Percentiles rank a stretch among this genome's conserved stretches.
phyloP scores from a whole-genome alignment of 192 early-diverging fungal genomes.

The Podila verticillata region DNA sequence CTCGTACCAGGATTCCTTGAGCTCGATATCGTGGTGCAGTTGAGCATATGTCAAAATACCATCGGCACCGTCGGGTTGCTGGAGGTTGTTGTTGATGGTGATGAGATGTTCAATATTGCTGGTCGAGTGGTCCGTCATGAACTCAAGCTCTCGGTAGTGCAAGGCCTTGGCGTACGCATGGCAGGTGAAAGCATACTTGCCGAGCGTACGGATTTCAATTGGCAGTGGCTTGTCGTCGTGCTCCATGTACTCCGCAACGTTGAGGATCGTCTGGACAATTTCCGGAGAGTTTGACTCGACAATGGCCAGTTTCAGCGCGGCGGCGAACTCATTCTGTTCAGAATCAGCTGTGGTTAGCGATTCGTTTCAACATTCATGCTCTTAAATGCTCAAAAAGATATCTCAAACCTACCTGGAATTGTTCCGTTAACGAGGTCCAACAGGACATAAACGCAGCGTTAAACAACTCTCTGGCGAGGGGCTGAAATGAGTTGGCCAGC shows the following conservation, averaged over 20 bases:
- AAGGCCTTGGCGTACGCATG: constrained; percentile 97
- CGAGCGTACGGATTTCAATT: constrained; percentile 91
- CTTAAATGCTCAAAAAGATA: neutral
- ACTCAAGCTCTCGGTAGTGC: constrained; percentile 97
- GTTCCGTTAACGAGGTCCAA: constrained; percentile 90
- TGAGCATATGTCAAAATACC: constrained; percentile 94
- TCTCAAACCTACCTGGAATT: constrained; percentile 67
- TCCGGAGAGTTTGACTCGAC: constrained; percentile 85
- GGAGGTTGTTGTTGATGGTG: constrained; percentile 92
- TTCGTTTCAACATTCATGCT: neutral
- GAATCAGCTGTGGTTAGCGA: neutral
- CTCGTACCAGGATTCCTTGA: constrained; percentile 93
- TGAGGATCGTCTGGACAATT: constrained; percentile 88
- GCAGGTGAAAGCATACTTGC: constrained; percentile 87
- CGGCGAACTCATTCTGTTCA: constrained; percentile 79
- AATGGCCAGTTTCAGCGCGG: constrained; percentile 81
- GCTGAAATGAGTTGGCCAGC: constrained; percentile 83
- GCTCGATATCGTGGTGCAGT: constrained; percentile 78
- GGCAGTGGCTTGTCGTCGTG: constrained; percentile 95
- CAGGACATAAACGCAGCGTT: constrained; percentile 98
- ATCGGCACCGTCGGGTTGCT: constrained; percentile 95
- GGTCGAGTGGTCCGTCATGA: constrained; percentile 81
- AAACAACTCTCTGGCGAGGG: constrained; percentile 89
- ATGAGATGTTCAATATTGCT: constrained; percentile 91
- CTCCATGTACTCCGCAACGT: constrained; percentile 98